phyloP scores from a whole-genome alignment of 768 basidiomycete genomes.

The Mycena chlorophos region DNA sequence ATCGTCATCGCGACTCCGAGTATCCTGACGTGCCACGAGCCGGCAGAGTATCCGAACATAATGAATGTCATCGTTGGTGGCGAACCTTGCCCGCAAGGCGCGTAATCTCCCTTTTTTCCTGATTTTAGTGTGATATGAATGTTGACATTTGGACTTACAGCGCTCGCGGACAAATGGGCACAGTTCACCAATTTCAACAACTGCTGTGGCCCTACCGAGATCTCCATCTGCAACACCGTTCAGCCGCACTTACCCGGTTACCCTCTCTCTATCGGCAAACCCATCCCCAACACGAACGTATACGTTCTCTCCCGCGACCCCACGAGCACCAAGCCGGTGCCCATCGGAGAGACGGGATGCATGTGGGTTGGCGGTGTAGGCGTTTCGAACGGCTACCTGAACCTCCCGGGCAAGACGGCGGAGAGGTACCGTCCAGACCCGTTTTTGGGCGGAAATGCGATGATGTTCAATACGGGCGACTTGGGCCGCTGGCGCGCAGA shows the following conservation, averaged over 20 bases:
- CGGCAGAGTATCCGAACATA: constrained; percentile 44
- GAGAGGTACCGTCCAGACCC: constrained; percentile 45
- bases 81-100: constrained; percentile 45
- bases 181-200: constrained; percentile 35
- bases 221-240: constrained; percentile 48
- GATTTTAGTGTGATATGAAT: constrained; percentile 23
- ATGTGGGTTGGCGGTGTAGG: constrained; percentile 51
- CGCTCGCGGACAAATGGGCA: constrained; percentile 24
- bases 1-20: constrained; percentile 49
- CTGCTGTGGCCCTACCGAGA: constrained; percentile 49
- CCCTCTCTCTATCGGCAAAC: constrained; percentile 41
- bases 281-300: constrained; percentile 46
- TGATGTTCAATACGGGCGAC: constrained; percentile 55
- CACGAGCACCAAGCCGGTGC: constrained; percentile 34
- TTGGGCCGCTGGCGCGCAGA: constrained; percentile 30
- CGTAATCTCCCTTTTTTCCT: constrained; percentile 15
- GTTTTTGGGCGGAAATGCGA: constrained; percentile 34
- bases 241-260: constrained; percentile 38
- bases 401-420: constrained; percentile 34
- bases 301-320: constrained; percentile 39
- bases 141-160: constrained; percentile 20
- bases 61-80: constrained; percentile 41
- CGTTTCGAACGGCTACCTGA: constrained; percentile 30
- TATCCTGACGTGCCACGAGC: constrained; percentile 42
- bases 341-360: constrained; percentile 40